These are phyloP conservation scores for Tylopilus felleus DNA, from an alignment of 768 basidiomycete genomes.

Conservation along the genomic window DNA sequence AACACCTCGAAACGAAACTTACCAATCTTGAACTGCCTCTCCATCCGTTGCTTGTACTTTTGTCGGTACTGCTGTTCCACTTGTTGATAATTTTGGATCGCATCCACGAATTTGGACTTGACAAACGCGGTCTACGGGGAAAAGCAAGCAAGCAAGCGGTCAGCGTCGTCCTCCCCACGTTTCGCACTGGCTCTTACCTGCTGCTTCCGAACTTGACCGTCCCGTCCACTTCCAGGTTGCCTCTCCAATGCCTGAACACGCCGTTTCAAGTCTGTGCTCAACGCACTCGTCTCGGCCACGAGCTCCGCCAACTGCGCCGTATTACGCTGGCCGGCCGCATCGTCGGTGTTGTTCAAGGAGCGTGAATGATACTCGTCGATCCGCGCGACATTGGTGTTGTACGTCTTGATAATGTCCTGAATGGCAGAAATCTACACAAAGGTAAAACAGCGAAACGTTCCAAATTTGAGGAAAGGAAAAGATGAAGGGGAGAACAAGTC, in stretches of 20 bases:
- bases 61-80: constrained; percentile 78
- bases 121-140: constrained; percentile 52
- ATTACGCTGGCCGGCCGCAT: constrained; percentile 57
- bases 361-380: constrained; percentile 74
- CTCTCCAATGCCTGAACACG: constrained; percentile 70
- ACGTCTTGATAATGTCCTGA: constrained; percentile 64
- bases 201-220: constrained; percentile 72
- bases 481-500: background rate
- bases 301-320: constrained; percentile 64
- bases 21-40: constrained; percentile 88
- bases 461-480: background rate
- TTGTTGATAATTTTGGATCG: constrained; percentile 79
- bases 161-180: constrained; percentile 6
- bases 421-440: constrained; percentile 64
- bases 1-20: constrained; percentile 11
- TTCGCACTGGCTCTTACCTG: constrained; percentile 45
- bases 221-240: constrained; percentile 59
- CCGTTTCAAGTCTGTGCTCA: constrained; percentile 66
- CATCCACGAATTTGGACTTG: constrained; percentile 78
- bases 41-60: constrained; percentile 78
- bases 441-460: background rate
- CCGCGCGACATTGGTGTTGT: constrained; percentile 64
- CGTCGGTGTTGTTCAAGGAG: constrained; percentile 74
- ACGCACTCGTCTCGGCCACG: constrained; percentile 64
- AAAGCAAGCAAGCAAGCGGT: constrained; percentile 5